Evolutionary conservation across 225 moss, liverwort and hornwort species (phyloP).

Genomic region (Pleurozium schreberi): DNA sequence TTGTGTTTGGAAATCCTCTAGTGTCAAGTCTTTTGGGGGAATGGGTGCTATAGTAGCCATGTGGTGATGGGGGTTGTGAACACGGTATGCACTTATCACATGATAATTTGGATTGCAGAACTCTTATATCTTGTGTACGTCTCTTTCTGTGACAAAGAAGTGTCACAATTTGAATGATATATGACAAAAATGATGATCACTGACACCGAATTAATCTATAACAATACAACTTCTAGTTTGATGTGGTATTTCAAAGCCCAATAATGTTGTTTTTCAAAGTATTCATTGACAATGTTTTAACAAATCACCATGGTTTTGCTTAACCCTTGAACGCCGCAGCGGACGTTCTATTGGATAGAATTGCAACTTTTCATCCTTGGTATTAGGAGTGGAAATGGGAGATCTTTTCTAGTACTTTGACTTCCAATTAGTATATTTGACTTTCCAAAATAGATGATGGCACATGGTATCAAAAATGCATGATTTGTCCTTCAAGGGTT

Average conservation of each 20-base stretch:
- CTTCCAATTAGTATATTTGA: too few relatives aligned
- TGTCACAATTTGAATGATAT: not conserved
- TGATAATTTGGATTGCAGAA: not conserved
- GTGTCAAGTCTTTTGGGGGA: not conserved
- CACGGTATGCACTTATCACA: too few relatives aligned
- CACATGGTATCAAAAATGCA: too few relatives aligned
- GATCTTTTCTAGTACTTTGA: too few relatives aligned
- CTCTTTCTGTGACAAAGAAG: not conserved
- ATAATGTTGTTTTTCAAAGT: not conserved
- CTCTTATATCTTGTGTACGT: not conserved
- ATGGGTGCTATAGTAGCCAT: not conserved
- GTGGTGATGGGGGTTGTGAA: not conserved
- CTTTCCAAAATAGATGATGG: too few relatives aligned
- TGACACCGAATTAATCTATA: not conserved
- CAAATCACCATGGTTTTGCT: not conserved
- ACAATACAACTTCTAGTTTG: not conserved
- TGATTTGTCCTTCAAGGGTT: too few relatives aligned
- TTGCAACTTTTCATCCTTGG: too few relatives aligned
- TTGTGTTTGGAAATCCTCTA: not conserved
- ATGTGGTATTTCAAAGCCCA: not conserved
- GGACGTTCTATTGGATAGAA: too few relatives aligned
- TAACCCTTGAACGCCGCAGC: too few relatives aligned
- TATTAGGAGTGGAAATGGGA: too few relatives aligned
- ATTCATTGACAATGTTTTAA: too few relatives aligned
- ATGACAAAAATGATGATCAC: not conserved